Base-by-base conservation (phyloP, 805 yeast genomes). In the Candida stauntonica region DNA sequence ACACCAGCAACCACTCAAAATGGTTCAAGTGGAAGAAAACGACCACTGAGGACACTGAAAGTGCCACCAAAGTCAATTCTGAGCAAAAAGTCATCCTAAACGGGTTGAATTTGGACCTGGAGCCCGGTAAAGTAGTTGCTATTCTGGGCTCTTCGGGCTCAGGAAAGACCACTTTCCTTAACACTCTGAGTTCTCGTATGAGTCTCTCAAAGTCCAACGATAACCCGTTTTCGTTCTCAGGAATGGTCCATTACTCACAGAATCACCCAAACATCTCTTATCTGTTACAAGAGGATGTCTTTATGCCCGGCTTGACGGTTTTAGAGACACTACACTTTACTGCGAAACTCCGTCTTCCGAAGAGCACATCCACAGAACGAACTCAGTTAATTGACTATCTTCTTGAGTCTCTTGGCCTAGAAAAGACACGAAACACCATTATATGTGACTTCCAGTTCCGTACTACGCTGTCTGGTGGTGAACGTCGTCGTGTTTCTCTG, bases 71-170 rank as follows among this genome's bases (percentile, higher is more conserved):
- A n/a, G n/a, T n/a, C n/a, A n/a, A n/a, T n/a, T n/a, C n/a, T n/a
- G 26, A 29, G 3, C 17, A 26, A 15, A 66, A 67, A 38, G 54
- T 62, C 4, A 64, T 78, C 19, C 62, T 78, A 3, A 55, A 70
- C 26, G 58, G 75, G 19, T 64, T 85, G 33, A 75, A 84, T 3
- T 69, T 84, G 43, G 77, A 76, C 35, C 64, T 84, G 9, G 72
- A 75, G 0, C 57, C 73, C 12, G 84, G 86, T 14, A 66, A 81
- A 8, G 60, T 87, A 27, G 69, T 86, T 60, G 94, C 94, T 5
- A 82, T 86, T 8, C 72, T 87, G 65, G 96, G 95, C 3, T 91
- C 95, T 0, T 81, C 89, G 0, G 95, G 95, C 0, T 77, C 87
- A 3, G 95, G 95, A 4, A 86, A 87, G 53, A 86, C 95, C 0